Base-by-base conservation (phyloP, 305 asterid genomes). In the Plantago lanceolata region DNA sequence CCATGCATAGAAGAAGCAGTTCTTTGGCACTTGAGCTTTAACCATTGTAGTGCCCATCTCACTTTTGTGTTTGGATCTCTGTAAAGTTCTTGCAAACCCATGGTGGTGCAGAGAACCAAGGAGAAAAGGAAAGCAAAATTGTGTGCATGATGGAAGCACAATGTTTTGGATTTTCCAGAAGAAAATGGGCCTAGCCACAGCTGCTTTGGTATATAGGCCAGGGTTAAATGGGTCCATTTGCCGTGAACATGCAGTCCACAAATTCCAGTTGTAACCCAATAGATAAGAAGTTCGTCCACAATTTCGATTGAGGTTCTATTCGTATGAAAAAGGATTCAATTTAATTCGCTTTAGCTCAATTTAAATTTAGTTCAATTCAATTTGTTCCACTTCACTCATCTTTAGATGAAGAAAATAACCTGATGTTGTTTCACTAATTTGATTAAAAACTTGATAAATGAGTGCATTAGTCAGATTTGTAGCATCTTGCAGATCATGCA, bases 121-220 rank as follows among this genome's bases (percentile, higher is more conserved):
- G 58, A 4, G 2, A 40, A 40, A 11, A 52, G 58, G 19, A 52
- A 12, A 21, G 59, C 18, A 54, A 18, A 24, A 0, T 14, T 17
- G 17, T 7, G 59, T 14, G 59, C 16, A 55, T 55, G 35, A 55
- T 55, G 60, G 60, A 55, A 29, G 60, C 60, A 55, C 60, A 37
- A 55, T 26, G 19, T 24, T 31, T 6, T 26, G 59, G 59, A 54
- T 54, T 26, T 40, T 40, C 29, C 29, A 54, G 60, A 28, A 14
- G 0, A 28, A 55, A 55, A 12, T 55, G 60, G 59, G 60, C 60
- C 60, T 28, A 29, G 17, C 60, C 16, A 73, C 72, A 84, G 80
- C 59, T 80, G 61, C 8, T 33, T n/a, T 14, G 18, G 0, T 20
- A 57, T 80, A 79, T 19, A n/a, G 44, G 15, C 60, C 44, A 28